phyloP scores from a whole-genome alignment of 257 asterid species.

The Gentiana dahurica region DNA sequence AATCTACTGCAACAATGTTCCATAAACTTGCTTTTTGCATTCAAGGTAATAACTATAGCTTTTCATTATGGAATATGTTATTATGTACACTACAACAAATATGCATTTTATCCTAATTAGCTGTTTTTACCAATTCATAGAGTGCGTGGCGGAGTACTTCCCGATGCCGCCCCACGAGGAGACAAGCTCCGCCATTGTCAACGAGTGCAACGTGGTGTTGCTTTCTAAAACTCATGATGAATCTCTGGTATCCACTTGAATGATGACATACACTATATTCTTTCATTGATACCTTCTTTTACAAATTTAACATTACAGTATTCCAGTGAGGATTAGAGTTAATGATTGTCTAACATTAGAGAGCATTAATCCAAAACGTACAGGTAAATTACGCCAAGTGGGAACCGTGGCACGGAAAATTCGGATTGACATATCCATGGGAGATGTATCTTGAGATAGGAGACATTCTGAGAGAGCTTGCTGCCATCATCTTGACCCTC shows the following conservation, averaged over 20 bases:
- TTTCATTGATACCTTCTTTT: too few relatives aligned
- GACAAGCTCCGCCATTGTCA: slow-evolving; percentile 24
- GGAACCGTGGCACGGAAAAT: slow-evolving; percentile 97
- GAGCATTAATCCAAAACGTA: too few relatives aligned
- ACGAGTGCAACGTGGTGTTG: slow-evolving; percentile 59
- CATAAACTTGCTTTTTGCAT: slow-evolving; percentile 44
- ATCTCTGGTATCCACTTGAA: slow-evolving; percentile 40
- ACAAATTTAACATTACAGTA: too few relatives aligned
- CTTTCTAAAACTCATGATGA: slow-evolving; percentile 74
- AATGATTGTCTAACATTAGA: too few relatives aligned
- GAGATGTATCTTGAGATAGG: slow-evolving; percentile 59
- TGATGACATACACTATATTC: too few relatives aligned
- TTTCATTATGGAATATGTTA: too few relatives aligned
- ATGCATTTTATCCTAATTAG: too few relatives aligned
- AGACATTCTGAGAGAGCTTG: slow-evolving; percentile 56
- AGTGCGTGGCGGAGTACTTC: slow-evolving; percentile 70
- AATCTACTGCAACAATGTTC: slow-evolving; percentile 55
- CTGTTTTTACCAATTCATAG: slow-evolving; percentile 16
- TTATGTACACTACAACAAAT: too few relatives aligned
- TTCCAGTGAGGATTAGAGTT: too few relatives aligned
- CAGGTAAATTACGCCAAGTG: slow-evolving; percentile 86
- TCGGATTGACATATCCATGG: slow-evolving; percentile 79
- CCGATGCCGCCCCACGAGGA: slow-evolving; percentile 23
- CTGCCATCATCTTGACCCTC: slow-evolving; percentile 43
- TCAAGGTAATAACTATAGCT: slow-evolving; percentile 53